These are phyloP conservation scores for Amanita rubescens DNA, from an alignment of 768 basidiomycete genomes.

Conservation along the genomic window DNA sequence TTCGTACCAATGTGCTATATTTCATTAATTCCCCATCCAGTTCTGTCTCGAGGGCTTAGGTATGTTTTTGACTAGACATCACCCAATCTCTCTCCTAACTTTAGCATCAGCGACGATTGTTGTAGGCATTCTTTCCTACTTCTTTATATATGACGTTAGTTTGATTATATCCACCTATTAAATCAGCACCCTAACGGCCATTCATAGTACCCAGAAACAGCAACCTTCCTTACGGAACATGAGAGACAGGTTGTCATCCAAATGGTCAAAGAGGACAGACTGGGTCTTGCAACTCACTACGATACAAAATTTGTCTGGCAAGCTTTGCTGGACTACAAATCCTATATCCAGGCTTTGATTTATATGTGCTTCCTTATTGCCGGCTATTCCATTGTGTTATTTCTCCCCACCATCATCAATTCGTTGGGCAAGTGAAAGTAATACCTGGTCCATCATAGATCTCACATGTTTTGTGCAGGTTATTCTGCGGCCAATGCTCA, in stretches of 20 bases:
- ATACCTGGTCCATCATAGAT: neutral
- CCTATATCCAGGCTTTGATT: slow-evolving; percentile 30
- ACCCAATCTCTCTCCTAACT: neutral
- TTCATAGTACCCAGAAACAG: slow-evolving; percentile 48
- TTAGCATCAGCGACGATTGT: slow-evolving; percentile 24
- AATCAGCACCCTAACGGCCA: neutral
- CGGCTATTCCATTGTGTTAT: slow-evolving; percentile 36
- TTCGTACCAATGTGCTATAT: too few relatives aligned
- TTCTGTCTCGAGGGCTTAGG: slow-evolving; percentile 40
- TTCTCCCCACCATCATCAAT: slow-evolving; percentile 43
- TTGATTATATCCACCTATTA: neutral
- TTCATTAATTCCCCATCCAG: slow-evolving; percentile 15
- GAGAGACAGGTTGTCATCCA: slow-evolving; percentile 34
- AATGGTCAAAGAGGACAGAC: slow-evolving; percentile 37
- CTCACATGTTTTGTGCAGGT: slow-evolving; percentile 15
- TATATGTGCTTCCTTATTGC: slow-evolving; percentile 42
- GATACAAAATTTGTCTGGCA: slow-evolving; percentile 40
- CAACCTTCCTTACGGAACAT: slow-evolving; percentile 39
- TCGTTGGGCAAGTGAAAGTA: slow-evolving; percentile 24
- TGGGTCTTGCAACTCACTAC: slow-evolving; percentile 38
- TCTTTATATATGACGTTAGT: slow-evolving; percentile 47
- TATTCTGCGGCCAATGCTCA: slow-evolving; percentile 45
- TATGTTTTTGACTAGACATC: neutral
- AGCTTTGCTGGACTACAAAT: slow-evolving; percentile 46
- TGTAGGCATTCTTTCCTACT: slow-evolving; percentile 36